Evolutionary conservation across 2,329 filamentous ascomycete genomes (phyloP).

Genomic region (Trichoderma aggressivum): DNA sequence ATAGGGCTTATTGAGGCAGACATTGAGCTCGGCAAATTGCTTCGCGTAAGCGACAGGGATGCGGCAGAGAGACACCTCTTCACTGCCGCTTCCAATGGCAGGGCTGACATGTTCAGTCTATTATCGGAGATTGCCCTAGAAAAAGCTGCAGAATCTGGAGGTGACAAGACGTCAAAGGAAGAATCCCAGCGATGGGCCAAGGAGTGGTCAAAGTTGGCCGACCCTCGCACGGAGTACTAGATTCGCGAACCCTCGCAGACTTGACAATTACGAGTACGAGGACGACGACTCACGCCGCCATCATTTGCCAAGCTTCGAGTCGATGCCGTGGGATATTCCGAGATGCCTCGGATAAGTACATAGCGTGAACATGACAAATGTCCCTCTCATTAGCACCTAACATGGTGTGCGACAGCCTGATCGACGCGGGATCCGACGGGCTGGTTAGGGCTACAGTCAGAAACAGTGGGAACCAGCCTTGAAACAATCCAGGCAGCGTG

Average conservation of each 20-base stretch:
- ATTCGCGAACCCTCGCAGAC: background rate
- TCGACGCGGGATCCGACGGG: conserved; percentile 4
- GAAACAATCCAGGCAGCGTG: background rate
- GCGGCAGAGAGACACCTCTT: conserved; percentile 28
- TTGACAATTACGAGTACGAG: background rate
- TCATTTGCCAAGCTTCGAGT: background rate
- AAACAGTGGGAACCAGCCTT: background rate
- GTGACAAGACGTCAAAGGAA: conserved; percentile 18
- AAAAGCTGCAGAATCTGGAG: conserved; percentile 21
- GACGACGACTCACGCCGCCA: background rate
- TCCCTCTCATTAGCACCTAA: background rate
- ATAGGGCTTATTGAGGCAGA: conserved; percentile 27
- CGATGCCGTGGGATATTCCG: background rate
- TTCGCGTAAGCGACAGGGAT: conserved; percentile 24
- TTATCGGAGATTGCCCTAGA: conserved; percentile 32
- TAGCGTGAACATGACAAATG: background rate
- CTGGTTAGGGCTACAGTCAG: background rate
- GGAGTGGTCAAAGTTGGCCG: conserved; percentile 35
- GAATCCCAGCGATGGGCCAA: conserved; percentile 31
- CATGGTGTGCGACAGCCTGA: background rate
- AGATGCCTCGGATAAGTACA: background rate
- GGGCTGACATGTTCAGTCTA: conserved; percentile 26
- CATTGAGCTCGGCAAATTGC: conserved; percentile 27
- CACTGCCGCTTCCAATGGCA: conserved; percentile 27
- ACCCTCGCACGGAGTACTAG: conserved; percentile 25